A percentile compares a stretch with the other conserved stretches of the same genome.
Evolutionary conservation across 2,329 filamentous ascomycete genomes (phyloP).

Genomic region (Fusarium chlamydosporum): DNA sequence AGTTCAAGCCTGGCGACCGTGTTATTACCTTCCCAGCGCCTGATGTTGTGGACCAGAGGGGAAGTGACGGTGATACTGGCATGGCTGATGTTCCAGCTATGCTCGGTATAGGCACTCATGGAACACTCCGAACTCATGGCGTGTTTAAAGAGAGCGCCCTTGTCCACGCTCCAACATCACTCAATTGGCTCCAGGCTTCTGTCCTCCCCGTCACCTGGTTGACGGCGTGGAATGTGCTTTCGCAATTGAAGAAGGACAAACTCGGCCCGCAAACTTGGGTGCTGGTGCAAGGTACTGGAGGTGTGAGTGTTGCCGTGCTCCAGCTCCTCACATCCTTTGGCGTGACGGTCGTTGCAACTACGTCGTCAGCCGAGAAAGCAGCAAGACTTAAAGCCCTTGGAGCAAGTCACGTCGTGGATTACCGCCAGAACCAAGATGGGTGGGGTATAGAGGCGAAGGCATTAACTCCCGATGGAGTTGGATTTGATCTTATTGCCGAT

Average conservation of each 20-base stretch:
- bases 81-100: slow-evolving; percentile 58
- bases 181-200: slow-evolving; percentile 57
- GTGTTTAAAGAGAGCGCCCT: slow-evolving; percentile 71
- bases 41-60: slow-evolving; percentile 13
- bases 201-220: slow-evolving; percentile 64
- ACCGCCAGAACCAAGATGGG: slow-evolving; percentile 64
- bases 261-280: slow-evolving; percentile 56
- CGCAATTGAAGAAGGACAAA: slow-evolving; percentile 59
- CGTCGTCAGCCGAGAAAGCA: slow-evolving; percentile 68
- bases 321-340: slow-evolving; percentile 64
- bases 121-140: slow-evolving; percentile 69
- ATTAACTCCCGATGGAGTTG: slow-evolving; percentile 61
- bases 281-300: slow-evolving; percentile 58
- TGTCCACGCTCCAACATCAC: slow-evolving; percentile 63
- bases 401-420: slow-evolving; percentile 72
- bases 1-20: slow-evolving; percentile 66
- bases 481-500: slow-evolving; percentile 75
- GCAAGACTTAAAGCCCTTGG: slow-evolving; percentile 68
- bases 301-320: slow-evolving; percentile 56
- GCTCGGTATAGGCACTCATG: slow-evolving; percentile 70
- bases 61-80: slow-evolving; percentile 46
- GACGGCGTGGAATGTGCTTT: slow-evolving; percentile 67
- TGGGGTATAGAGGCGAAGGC: slow-evolving; percentile 73
- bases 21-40: slow-evolving; percentile 65
- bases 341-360: slow-evolving; percentile 70